Conservation (phyloP, 441 rosid species). For the Eruca vesicaria region DNA sequence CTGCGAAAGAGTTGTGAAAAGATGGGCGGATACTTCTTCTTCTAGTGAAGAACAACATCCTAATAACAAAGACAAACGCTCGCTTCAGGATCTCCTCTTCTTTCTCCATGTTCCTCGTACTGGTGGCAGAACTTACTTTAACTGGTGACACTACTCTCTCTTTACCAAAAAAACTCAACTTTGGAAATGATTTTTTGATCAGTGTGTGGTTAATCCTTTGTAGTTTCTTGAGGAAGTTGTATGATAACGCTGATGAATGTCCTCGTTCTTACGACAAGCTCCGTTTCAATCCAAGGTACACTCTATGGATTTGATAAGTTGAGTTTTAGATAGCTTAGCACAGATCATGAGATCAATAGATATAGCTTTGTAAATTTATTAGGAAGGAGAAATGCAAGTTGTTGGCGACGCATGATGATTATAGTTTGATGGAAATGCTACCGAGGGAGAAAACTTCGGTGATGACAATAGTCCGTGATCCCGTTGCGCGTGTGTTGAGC, state of each 20-base stretch:
- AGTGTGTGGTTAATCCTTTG: constrained; percentile 10
- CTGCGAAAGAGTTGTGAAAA: constrained; percentile 68
- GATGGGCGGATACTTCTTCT: constrained; percentile 63
- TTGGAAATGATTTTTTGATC: background rate
- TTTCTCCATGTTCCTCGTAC: constrained; percentile 97
- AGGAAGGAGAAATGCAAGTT: constrained; percentile 80
- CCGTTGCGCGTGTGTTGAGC: constrained; percentile 87
- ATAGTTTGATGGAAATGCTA: constrained; percentile 86
- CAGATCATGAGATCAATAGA: background rate
- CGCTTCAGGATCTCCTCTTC: constrained; percentile 71
- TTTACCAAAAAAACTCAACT: background rate
- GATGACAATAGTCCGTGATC: constrained; percentile 90
- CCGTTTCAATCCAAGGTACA: constrained; percentile 85
- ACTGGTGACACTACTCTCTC: constrained; percentile 54
- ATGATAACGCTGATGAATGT: constrained; percentile 64
- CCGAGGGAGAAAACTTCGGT: constrained; percentile 82
- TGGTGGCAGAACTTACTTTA: constrained; percentile 90
- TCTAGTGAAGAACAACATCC: constrained; percentile 45
- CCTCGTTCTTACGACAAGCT: constrained; percentile 95
- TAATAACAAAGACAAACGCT: constrained; percentile 58
- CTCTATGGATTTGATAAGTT: constrained; percentile 4
- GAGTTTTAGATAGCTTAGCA: constrained; percentile 5
- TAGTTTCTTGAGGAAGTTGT: constrained; percentile 89
- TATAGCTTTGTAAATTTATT: constrained; percentile 24
- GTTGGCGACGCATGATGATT: constrained; percentile 91